Percentiles rank a stretch among this genome's conserved stretches.
Evolutionary conservation across 495 filamentous ascomycete genomes (phyloP).

Genomic region (Podospora pseudocomata): DNA sequence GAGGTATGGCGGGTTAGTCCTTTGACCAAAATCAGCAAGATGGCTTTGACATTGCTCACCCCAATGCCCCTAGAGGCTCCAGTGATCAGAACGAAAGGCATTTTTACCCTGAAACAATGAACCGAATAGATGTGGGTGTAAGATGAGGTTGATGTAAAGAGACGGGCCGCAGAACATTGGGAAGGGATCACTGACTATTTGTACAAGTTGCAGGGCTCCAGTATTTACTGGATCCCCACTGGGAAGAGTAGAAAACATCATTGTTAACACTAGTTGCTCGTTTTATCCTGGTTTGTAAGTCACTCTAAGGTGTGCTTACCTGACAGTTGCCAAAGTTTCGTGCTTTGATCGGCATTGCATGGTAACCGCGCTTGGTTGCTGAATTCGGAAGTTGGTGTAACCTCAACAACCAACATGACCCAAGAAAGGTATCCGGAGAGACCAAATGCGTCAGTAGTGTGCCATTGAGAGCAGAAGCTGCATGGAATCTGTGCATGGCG

Average conservation of each 20-base stretch:
- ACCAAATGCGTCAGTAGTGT: background rate
- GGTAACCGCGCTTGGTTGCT: background rate
- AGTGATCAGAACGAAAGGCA: slow-evolving; percentile 8
- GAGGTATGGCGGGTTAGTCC: background rate
- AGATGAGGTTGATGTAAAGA: too few species aligned
- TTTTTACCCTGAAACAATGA: background rate
- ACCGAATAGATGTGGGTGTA: too few species aligned
- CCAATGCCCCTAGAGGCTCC: slow-evolving; percentile 2
- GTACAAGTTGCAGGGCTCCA: background rate
- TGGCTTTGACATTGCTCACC: background rate
- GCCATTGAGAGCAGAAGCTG: background rate
- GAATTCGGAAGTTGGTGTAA: background rate
- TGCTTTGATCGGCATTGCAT: background rate
- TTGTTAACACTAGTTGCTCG: background rate
- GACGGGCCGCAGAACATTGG: too few species aligned
- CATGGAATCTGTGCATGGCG: background rate
- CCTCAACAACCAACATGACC: background rate
- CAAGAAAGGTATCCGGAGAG: background rate
- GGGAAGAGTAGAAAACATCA: background rate
- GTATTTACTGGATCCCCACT: background rate
- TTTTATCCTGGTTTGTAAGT: background rate
- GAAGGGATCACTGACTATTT: background rate
- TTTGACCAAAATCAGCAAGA: background rate
- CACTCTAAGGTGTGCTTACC: background rate
- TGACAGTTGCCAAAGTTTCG: background rate